Evolutionary conservation across 1,139 yeast species (phyloP).

Genomic region (Kodamaea arcana): DNA sequence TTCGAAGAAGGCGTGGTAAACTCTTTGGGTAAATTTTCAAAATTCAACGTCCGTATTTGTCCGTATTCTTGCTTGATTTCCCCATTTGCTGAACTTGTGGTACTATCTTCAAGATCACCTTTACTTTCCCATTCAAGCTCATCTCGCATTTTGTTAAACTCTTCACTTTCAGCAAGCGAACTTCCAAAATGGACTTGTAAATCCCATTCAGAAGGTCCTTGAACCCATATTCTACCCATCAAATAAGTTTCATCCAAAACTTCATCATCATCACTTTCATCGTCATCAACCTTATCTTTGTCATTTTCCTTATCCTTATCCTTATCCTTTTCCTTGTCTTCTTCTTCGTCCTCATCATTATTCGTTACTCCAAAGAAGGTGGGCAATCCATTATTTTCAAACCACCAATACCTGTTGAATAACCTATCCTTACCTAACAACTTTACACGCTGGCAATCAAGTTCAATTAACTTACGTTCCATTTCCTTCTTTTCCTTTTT

Average conservation of each 20-base stretch:
- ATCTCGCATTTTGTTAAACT: conserved; percentile 7
- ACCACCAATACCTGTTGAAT: conserved; percentile 93
- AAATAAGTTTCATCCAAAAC: conserved; percentile 58
- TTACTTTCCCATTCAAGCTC: conserved; percentile 7
- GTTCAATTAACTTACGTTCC: conserved; percentile 56
- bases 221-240: conserved; percentile 90
- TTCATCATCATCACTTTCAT: conserved; percentile 37
- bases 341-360: conserved; percentile 35
- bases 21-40: conserved; percentile 11
- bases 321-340: conserved; percentile 35
- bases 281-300: conserved; percentile 33
- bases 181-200: conserved; percentile 31
- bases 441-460: conserved; percentile 75
- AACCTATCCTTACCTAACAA: conserved; percentile 79
- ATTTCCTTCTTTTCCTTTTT: conserved; percentile 45
- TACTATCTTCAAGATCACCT: neutral
- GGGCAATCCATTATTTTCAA: conserved; percentile 81
- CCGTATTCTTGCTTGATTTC: neutral
- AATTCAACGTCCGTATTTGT: conserved; percentile 11
- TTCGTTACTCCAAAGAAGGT: conserved; percentile 43
- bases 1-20: conserved; percentile 19
- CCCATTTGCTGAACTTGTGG: neutral
- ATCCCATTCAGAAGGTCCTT: conserved; percentile 81
- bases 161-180: conserved; percentile 1
- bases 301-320: conserved; percentile 34